Base-by-base conservation (phyloP, 2,329 filamentous ascomycete genomes). In the Chaetoscypha palmicola region DNA sequence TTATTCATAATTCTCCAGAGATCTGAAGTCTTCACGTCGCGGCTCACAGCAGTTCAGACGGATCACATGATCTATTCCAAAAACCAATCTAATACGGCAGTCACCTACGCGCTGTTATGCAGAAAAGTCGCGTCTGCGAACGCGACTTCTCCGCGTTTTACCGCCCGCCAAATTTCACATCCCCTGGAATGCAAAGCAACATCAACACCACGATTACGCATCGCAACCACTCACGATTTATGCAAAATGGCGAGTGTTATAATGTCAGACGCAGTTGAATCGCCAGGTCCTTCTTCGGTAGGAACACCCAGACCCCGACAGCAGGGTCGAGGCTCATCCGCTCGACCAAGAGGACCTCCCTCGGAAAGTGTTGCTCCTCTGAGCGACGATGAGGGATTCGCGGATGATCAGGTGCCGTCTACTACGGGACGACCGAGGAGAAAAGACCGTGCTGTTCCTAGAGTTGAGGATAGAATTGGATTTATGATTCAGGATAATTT, bases 401-500 rank as follows among this genome's bases (percentile, higher is more conserved):
- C 73, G 45, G 79, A 83, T 57, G 78, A 83, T 56, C 77, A 81
- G 60, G 68, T 81, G 8, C 77, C 77, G 68, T 69, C 46, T 64
- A 72, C 47, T 68, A 76, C 47, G 62, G 69, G 17, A 64, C 67
- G 35, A 68, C 56, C 56, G 30, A 56, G 47, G 36, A 56, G 76
- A 45, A 62, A 56, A 24, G 48, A 72, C 69, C 40, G 66, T 33
- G 68, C 74, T 47, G 75, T 92, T 23, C 79, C 84, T 4, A 75
- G 77, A 46, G 85, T 91, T 5, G 81, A 88, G 51, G 87, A 94
- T 64, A 75, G 75, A 46, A 83, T 87, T 38, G 86, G 84, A 49
- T 73, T 86, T 52, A 77, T 82, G 42, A 76, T 91, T 20, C 83
- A 87, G 60, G 73, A 82, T 44, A 78, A 83, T 45, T 92, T 94